Percentiles rank a stretch among this genome's conserved stretches.
phyloP scores from a whole-genome alignment of 2,329 filamentous ascomycete genomes.

The Hortaea werneckii region DNA sequence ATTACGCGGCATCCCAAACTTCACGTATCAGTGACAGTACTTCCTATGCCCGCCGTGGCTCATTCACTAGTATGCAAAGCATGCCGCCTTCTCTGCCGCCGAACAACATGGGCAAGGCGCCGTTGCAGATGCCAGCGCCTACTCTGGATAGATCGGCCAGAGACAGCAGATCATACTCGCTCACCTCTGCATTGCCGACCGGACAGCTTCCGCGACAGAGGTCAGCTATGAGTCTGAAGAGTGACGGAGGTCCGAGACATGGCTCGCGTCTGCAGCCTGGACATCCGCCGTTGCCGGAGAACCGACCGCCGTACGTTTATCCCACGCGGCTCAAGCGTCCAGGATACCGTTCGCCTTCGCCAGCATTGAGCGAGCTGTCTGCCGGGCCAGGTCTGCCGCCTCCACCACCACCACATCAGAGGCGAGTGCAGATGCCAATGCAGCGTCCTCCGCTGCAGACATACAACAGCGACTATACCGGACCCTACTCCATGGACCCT shows the following conservation, averaged over 20 bases:
- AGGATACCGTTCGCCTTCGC: conserved; percentile 33
- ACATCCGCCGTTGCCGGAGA: conserved; percentile 23
- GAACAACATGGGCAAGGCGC: conserved; percentile 11
- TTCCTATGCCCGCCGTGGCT: conserved; percentile 27
- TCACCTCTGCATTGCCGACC: conserved; percentile 28
- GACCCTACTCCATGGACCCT: conserved; percentile 13
- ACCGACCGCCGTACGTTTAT: conserved; percentile 32
- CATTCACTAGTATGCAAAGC: conserved; percentile 32
- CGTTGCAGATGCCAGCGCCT: conserved; percentile 12
- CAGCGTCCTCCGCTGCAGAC: conserved; percentile 18
- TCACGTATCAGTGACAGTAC: conserved; percentile 26
- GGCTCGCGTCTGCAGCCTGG: conserved; percentile 22
- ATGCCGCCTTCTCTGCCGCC: conserved; percentile 31
- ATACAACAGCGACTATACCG: conserved; percentile 22
- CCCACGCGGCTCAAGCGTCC: conserved; percentile 32
- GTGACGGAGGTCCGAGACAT: conserved; percentile 26
- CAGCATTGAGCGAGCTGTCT: conserved; percentile 33
- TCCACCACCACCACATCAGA: conserved; percentile 11
- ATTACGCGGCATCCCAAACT: conserved; percentile 29
- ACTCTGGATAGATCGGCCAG: conserved; percentile 15
- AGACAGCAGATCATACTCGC: conserved; percentile 35
- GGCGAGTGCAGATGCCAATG: conserved; percentile 8
- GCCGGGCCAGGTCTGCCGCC: conserved; percentile 17
- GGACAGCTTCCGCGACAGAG: conserved; percentile 31
- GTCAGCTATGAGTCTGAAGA: conserved; percentile 36